These are phyloP conservation scores for Penicillium sp. DNA, from an alignment of 2,329 filamentous ascomycete genomes.

Conservation along the genomic window DNA sequence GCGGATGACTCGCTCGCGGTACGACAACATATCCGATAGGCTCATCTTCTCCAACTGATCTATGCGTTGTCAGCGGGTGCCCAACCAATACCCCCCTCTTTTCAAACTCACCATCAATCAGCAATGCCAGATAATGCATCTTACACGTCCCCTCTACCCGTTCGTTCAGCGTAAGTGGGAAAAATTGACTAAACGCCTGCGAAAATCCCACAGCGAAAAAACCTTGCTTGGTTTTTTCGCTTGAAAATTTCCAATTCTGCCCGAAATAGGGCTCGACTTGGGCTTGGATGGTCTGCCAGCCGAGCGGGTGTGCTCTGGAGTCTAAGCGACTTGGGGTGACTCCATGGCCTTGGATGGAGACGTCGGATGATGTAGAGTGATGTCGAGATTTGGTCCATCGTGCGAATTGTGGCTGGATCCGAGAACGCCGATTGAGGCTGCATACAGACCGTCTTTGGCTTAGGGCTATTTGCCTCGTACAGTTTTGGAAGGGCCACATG, in stretches of 20 bases:
- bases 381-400: background rate
- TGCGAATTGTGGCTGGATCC: background rate
- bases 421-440: background rate
- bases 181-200: conserved; percentile 22
- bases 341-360: conserved; percentile 5
- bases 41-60: conserved; percentile 29
- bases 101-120: conserved; percentile 24
- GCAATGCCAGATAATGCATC: conserved; percentile 22
- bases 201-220: conserved; percentile 24
- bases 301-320: conserved; percentile 19
- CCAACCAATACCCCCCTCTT: background rate
- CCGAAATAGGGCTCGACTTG: conserved; percentile 24
- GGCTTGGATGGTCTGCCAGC: conserved; percentile 22
- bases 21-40: conserved; percentile 20
- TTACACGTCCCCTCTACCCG: conserved; percentile 22
- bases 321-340: conserved; percentile 15
- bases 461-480: background rate
- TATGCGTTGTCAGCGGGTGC: conserved; percentile 8
- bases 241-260: conserved; percentile 22
- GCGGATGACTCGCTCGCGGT: conserved; percentile 17
- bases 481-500: background rate
- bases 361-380: conserved; percentile 10
- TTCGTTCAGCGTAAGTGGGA: conserved; percentile 20
- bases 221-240: conserved; percentile 17
- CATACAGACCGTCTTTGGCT: background rate